These are phyloP conservation scores for Ogataea hybrid DNA, from an alignment of 1,139 yeast genomes.

Conservation along the genomic window DNA sequence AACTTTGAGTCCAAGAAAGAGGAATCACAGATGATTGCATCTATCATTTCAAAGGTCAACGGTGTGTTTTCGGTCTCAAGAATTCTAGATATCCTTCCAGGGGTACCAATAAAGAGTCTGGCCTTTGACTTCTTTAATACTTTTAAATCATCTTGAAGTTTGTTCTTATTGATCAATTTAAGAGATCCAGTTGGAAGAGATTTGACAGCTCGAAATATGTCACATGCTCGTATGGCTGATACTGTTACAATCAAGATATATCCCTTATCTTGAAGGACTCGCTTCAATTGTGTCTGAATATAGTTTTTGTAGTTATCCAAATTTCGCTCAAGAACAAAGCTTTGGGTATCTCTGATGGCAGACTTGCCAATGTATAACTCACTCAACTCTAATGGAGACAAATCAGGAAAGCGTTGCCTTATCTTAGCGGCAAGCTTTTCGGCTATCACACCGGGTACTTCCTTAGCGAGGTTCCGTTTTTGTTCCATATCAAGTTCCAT, in stretches of 20 bases:
- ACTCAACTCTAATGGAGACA: conserved; percentile 61
- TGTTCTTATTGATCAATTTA: conserved; percentile 67
- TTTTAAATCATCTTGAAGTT: conserved; percentile 55
- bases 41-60: conserved; percentile 47
- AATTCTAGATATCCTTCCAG: conserved; percentile 57
- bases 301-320: conserved; percentile 48
- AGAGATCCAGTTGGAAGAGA: conserved; percentile 55
- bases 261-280: conserved; percentile 29
- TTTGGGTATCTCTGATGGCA: conserved; percentile 51
- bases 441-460: conserved; percentile 54
- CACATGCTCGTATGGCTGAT: conserved; percentile 76
- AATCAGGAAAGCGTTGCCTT: conserved; percentile 49
- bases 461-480: conserved; percentile 49
- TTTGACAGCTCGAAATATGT: conserved; percentile 60
- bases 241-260: conserved; percentile 58
- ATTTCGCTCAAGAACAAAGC: conserved; percentile 44
- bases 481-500: conserved; percentile 56
- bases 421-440: conserved; percentile 58
- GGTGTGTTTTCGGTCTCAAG: conserved; percentile 42
- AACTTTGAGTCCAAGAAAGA: conserved; percentile 61
- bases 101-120: conserved; percentile 60
- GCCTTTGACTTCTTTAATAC: conserved; percentile 48
- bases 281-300: conserved; percentile 33
- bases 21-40: conserved; percentile 59
- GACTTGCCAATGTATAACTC: conserved; percentile 53